phyloP scores from a whole-genome alignment of 1,284 basidiomycete species.

The Rhodofomes roseus region DNA sequence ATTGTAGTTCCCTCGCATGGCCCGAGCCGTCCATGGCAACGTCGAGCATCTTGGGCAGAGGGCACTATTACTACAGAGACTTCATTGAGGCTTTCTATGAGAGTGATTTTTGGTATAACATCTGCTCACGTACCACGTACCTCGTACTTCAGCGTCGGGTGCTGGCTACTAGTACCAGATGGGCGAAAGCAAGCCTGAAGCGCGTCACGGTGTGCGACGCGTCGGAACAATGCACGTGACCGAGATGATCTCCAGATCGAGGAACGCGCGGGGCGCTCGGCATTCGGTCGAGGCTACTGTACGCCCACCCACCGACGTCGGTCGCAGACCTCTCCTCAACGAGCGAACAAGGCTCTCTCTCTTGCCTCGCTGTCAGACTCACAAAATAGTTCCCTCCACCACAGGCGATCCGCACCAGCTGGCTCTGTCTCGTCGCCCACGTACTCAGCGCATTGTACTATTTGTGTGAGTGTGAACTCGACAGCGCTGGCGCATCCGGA shows the following conservation, averaged over 20 bases:
- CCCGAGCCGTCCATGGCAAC: neutral
- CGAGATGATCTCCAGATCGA: constrained; percentile 1
- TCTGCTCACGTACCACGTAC: too few species aligned
- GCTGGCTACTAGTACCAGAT: too few species aligned
- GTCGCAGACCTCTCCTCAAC: neutral
- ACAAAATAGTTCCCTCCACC: neutral
- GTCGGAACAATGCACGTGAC: neutral
- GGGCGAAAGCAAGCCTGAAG: too few species aligned
- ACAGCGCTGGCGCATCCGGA: neutral
- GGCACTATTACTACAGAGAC: too few species aligned
- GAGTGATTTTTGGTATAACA: neutral
- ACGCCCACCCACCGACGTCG: neutral
- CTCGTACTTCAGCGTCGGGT: too few species aligned
- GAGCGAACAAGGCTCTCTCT: neutral
- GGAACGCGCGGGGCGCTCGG: neutral
- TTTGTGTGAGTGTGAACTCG: neutral
- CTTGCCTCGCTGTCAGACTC: neutral
- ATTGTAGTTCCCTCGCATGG: neutral
- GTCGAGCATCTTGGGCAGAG: too few species aligned
- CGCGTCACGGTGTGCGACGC: too few species aligned
- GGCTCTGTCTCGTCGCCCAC: neutral
- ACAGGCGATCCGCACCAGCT: neutral
- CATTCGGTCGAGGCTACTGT: neutral
- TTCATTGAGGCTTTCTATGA: too few species aligned
- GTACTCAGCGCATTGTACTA: neutral